Evolutionary conservation across 1,284 basidiomycete genomes (phyloP).

Genomic region (Trametes versicolor): DNA sequence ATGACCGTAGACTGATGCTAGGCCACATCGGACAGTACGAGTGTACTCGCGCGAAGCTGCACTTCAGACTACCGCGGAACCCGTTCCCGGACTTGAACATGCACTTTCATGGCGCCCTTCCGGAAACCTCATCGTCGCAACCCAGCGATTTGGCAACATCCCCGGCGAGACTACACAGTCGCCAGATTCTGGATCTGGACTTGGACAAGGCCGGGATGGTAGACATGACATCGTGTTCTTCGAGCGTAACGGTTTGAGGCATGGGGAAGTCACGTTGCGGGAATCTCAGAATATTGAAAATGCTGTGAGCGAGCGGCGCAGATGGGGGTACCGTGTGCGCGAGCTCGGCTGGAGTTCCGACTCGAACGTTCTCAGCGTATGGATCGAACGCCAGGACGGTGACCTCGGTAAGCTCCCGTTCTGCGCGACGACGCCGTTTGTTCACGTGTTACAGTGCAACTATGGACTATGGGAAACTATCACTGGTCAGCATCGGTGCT

Average conservation of each 20-base stretch:
- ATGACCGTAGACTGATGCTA: slow-evolving; percentile 25
- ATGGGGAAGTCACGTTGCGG: slow-evolving; percentile 88
- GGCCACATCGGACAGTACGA: slow-evolving; percentile 67
- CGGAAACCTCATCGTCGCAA: slow-evolving; percentile 86
- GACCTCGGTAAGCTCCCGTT: slow-evolving; percentile 64
- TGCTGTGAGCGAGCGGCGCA: slow-evolving; percentile 30
- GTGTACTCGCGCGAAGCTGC: slow-evolving; percentile 85
- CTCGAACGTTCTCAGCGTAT: slow-evolving; percentile 87
- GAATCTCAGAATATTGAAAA: slow-evolving; percentile 43
- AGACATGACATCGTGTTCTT: slow-evolving; percentile 94
- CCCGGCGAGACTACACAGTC: slow-evolving; percentile 19
- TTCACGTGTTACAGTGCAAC: slow-evolving; percentile 69
- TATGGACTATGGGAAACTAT: slow-evolving; percentile 97
- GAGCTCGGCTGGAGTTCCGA: slow-evolving; percentile 92
- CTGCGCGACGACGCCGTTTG: not conserved
- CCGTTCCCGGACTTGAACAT: slow-evolving; percentile 85
- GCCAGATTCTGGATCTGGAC: slow-evolving; percentile 61
- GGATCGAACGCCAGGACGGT: slow-evolving; percentile 76
- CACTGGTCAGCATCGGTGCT: slow-evolving; percentile 72
- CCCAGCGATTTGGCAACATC: slow-evolving; percentile 75
- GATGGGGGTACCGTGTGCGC: slow-evolving; percentile 75
- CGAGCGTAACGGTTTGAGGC: slow-evolving; percentile 92
- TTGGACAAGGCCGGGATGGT: slow-evolving; percentile 72
- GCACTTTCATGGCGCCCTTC: slow-evolving; percentile 88
- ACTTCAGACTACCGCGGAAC: slow-evolving; percentile 89